phyloP scores from a whole-genome alignment of 306 rosid genomes.

The Hylodesmum podocarpum region DNA sequence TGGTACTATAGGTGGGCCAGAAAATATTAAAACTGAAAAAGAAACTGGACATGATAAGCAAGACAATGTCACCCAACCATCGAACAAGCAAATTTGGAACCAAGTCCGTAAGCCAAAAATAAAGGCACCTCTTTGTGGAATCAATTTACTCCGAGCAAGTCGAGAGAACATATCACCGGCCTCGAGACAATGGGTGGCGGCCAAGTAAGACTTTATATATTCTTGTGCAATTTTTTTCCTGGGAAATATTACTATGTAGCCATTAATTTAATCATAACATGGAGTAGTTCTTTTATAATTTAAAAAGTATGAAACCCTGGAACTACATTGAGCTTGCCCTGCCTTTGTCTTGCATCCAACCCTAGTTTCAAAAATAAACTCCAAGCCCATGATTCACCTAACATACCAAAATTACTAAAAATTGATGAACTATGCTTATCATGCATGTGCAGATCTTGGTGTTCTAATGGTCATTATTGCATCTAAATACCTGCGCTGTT shows the following conservation, averaged over 20 bases:
- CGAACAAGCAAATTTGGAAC: slow-evolving; percentile 69
- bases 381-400: neutral
- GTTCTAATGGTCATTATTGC: neutral
- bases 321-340: neutral
- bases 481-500: neutral
- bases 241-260: neutral
- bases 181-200: slow-evolving; percentile 99
- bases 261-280: neutral
- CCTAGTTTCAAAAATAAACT: neutral
- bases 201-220: slow-evolving; percentile 60
- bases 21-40: slow-evolving; percentile 63
- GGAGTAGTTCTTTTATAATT: slow-evolving; percentile 8
- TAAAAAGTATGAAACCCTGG: neutral
- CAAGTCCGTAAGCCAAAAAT: slow-evolving; percentile 95
- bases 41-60: slow-evolving; percentile 62
- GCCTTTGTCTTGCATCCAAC: neutral
- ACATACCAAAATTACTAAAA: neutral
- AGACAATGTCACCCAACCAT: slow-evolving; percentile 51
- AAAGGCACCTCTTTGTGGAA: slow-evolving; percentile 86
- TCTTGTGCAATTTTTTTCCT: neutral
- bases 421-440: neutral
- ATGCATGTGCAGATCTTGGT: neutral
- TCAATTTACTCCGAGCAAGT: slow-evolving; percentile 96
- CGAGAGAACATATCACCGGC: slow-evolving; percentile 75
- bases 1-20: slow-evolving; percentile 55